Conservation (phyloP, 768 basidiomycete genomes). For the Suillus americanus region DNA sequence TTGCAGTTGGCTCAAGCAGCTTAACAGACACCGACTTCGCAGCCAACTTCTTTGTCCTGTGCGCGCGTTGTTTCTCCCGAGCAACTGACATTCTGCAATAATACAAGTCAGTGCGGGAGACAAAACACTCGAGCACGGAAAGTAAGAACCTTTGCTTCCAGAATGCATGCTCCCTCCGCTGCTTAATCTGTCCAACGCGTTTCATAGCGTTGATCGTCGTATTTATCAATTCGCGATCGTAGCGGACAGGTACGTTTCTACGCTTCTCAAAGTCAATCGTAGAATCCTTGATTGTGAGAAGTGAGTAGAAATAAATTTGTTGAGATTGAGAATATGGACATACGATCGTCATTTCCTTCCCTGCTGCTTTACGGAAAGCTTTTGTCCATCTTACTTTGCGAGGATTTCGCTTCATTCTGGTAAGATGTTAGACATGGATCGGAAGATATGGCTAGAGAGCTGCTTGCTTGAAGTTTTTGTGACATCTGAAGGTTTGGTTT, state of each 20-base stretch:
- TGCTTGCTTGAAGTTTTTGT: slow-evolving; percentile 97
- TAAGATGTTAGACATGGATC: slow-evolving; percentile 2
- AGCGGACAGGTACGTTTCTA: slow-evolving; percentile 94
- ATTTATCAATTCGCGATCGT: slow-evolving; percentile 90
- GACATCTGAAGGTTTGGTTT: slow-evolving; percentile 59
- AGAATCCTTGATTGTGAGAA: slow-evolving; percentile 66
- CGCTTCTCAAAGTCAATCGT: slow-evolving; percentile 99
- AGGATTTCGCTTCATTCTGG: slow-evolving; percentile 98
- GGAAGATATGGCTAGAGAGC: not conserved
- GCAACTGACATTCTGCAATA: slow-evolving; percentile 78
- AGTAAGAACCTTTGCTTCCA: slow-evolving; percentile 83
- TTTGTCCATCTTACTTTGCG: slow-evolving; percentile 99
- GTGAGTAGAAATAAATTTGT: slow-evolving; percentile 1
- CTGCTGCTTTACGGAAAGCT: slow-evolving; percentile 96
- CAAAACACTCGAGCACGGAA: not conserved
- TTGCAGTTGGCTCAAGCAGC: slow-evolving; percentile 62
- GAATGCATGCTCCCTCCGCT: slow-evolving; percentile 89
- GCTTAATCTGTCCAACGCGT: slow-evolving; percentile 88
- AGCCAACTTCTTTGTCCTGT: slow-evolving; percentile 65
- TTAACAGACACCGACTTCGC: slow-evolving; percentile 55
- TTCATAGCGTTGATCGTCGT: slow-evolving; percentile 97
- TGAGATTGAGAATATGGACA: slow-evolving; percentile 28
- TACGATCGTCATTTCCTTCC: slow-evolving; percentile 99
- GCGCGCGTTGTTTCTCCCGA: slow-evolving; percentile 72
- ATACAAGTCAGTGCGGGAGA: not conserved